Percentiles rank a stretch among this genome's conserved stretches.
These are phyloP conservation scores for Apiotrichum laibachii DNA, from an alignment of 1,284 basidiomycete genomes.

Conservation along the genomic window DNA sequence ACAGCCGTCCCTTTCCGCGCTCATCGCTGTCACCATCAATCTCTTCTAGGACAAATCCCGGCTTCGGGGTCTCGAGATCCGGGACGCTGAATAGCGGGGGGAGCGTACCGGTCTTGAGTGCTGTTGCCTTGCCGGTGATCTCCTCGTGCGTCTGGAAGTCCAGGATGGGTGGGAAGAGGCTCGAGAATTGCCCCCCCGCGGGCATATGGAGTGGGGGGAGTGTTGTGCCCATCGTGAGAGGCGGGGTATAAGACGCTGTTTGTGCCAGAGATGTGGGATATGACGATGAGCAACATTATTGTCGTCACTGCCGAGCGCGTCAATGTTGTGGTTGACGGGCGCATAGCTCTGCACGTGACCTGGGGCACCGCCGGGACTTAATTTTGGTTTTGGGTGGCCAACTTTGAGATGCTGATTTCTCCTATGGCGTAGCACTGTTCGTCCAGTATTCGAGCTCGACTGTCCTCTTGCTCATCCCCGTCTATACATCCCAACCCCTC, in stretches of 20 bases:
- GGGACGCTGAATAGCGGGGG: neutral
- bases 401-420: neutral
- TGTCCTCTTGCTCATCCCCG: too few species aligned
- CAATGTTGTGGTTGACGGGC: too few species aligned
- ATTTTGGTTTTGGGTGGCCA: conserved; percentile 6
- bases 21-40: neutral
- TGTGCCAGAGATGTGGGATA: too few species aligned
- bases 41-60: neutral
- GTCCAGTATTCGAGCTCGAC: too few species aligned
- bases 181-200: neutral
- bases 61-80: neutral
- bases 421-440: neutral
- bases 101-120: neutral
- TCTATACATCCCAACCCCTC: too few species aligned
- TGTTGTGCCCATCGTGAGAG: neutral
- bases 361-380: conserved; percentile 4
- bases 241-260: neutral
- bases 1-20: neutral
- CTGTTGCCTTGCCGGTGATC: neutral
- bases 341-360: neutral
- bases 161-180: conserved; percentile 3
- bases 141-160: neutral
- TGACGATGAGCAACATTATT: neutral
- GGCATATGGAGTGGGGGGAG: conserved; percentile 9
- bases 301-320: neutral